These are phyloP conservation scores for Macadamia tetraphylla DNA, from an alignment of 164 flowering plant genomes.

Conservation along the genomic window DNA sequence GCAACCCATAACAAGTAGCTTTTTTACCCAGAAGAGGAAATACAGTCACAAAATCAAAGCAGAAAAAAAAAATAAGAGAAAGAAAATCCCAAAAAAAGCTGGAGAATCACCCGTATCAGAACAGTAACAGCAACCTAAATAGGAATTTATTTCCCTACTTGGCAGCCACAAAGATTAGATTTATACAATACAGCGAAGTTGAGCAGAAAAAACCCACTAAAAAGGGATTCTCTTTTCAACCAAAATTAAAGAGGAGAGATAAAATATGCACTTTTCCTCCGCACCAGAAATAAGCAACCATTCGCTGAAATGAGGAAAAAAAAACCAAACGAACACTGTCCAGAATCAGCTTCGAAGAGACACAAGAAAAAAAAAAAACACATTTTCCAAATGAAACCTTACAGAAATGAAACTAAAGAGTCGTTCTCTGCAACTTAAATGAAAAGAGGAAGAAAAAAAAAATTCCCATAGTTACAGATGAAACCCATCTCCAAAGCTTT, in stretches of 20 bases:
- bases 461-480: background rate
- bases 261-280: background rate
- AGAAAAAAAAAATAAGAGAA: background rate
- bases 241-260: background rate
- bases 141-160: conserved; percentile 9
- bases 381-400: background rate
- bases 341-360: background rate
- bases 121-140: conserved; percentile 5
- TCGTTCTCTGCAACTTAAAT: background rate
- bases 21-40: conserved; percentile 9
- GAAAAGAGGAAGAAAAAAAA: conserved; percentile 1
- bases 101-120: conserved; percentile 10
- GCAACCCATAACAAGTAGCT: background rate
- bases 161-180: background rate
- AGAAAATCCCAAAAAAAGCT: conserved; percentile 7
- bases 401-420: background rate
- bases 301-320: background rate
- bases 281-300: background rate
- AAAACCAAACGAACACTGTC: background rate
- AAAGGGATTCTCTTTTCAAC: background rate
- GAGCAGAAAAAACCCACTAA: background rate
- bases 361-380: background rate
- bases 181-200: no score
- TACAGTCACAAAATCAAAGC: background rate
- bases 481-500: conserved; percentile 1